Percentiles rank a stretch among this genome's conserved stretches.
phyloP scores from a whole-genome alignment of 2,329 filamentous ascomycete species.

The Dendryphion nanum region DNA sequence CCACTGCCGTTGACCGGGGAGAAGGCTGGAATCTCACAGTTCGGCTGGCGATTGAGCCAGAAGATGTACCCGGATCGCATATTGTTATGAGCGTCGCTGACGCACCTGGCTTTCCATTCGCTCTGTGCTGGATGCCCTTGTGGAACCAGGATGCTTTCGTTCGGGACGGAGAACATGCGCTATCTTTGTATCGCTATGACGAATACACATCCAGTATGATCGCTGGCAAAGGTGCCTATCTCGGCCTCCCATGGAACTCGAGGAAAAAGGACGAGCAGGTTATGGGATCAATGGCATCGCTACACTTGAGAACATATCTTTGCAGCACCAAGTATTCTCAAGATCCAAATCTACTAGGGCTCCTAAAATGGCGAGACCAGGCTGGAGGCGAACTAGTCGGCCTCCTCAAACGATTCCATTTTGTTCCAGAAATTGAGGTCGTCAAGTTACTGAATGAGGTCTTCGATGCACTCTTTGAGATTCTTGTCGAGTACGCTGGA shows the following conservation, averaged over 20 bases:
- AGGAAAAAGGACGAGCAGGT: slow-evolving; percentile 71
- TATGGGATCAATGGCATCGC: slow-evolving; percentile 74
- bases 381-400: slow-evolving; percentile 69
- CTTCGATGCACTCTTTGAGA: slow-evolving; percentile 86
- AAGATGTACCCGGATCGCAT: slow-evolving; percentile 80
- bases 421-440: slow-evolving; percentile 95
- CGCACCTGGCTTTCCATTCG: slow-evolving; percentile 82
- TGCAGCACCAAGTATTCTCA: slow-evolving; percentile 96
- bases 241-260: slow-evolving; percentile 78
- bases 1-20: slow-evolving; percentile 73
- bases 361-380: slow-evolving; percentile 83
- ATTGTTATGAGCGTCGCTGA: slow-evolving; percentile 88
- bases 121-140: slow-evolving; percentile 86
- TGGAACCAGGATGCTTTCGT: slow-evolving; percentile 93
- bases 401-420: slow-evolving; percentile 78
- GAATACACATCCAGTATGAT: slow-evolving; percentile 78
- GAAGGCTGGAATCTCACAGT: slow-evolving; percentile 88
- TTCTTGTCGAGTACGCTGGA: slow-evolving; percentile 85
- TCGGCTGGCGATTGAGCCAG: slow-evolving; percentile 72
- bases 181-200: slow-evolving; percentile 87
- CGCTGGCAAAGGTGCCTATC: slow-evolving; percentile 78
- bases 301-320: slow-evolving; percentile 79
- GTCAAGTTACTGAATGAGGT: slow-evolving; percentile 91
- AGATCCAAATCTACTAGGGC: slow-evolving; percentile 77
- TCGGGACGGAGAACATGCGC: slow-evolving; percentile 75